Evolutionary conservation across 768 basidiomycete species (phyloP).

Genomic region (Russula griseocarnosa): DNA sequence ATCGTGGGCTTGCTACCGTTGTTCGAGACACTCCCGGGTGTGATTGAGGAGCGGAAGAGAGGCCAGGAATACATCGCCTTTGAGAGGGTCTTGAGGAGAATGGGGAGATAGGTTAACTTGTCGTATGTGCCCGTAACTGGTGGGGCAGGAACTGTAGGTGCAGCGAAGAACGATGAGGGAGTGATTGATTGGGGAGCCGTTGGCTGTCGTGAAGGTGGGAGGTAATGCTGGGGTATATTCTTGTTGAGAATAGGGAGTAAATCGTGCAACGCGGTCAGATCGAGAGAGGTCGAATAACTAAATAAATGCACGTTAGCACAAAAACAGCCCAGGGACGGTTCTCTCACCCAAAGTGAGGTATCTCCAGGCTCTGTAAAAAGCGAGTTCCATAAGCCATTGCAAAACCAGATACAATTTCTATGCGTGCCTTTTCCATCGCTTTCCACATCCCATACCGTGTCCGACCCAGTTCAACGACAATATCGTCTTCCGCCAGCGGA

Average conservation of each 20-base stretch:
- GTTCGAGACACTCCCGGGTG: slow-evolving; percentile 34
- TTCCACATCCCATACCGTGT: slow-evolving; percentile 87
- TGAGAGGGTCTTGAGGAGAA: slow-evolving; percentile 78
- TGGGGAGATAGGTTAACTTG: slow-evolving; percentile 74
- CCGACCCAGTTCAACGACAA: slow-evolving; percentile 66
- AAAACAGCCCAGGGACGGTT: background rate
- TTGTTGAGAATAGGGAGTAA: slow-evolving; percentile 61
- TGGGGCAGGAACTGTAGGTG: slow-evolving; percentile 42
- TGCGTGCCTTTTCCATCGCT: slow-evolving; percentile 73
- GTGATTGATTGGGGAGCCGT: slow-evolving; percentile 38
- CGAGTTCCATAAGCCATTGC: background rate
- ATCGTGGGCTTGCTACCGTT: slow-evolving; percentile 54
- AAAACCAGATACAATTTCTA: background rate
- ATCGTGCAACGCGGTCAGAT: slow-evolving; percentile 64
- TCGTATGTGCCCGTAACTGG: slow-evolving; percentile 54
- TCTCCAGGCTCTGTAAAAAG: slow-evolving; percentile 61
- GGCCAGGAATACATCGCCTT: slow-evolving; percentile 83
- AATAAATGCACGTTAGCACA: slow-evolving; percentile 12
- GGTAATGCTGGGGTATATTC: slow-evolving; percentile 60
- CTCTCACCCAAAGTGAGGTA: slow-evolving; percentile 76
- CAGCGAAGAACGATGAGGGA: slow-evolving; percentile 40
- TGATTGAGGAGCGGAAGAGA: slow-evolving; percentile 71
- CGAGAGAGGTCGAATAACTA: slow-evolving; percentile 71
- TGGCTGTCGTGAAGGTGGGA: slow-evolving; percentile 40
- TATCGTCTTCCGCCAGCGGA: slow-evolving; percentile 39